phyloP scores from a whole-genome alignment of 805 yeast species.

The Lipomyces yamadae region DNA sequence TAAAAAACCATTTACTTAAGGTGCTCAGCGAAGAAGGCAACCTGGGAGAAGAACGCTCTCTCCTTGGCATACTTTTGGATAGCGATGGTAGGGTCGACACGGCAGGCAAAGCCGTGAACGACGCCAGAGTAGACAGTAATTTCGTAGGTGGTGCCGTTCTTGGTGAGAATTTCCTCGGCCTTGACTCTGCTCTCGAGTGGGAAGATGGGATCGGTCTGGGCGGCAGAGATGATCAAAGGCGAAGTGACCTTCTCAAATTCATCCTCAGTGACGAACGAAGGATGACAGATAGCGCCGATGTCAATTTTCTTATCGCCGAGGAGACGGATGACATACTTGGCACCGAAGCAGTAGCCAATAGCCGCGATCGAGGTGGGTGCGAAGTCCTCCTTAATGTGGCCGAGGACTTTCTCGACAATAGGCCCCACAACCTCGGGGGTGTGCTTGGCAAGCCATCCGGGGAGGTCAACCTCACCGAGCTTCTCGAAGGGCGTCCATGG shows the following conservation, averaged over 20 bases:
- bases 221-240: constrained; percentile 75
- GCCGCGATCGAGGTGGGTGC: constrained; percentile 59
- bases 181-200: constrained; percentile 63
- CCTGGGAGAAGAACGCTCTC: constrained; percentile 30
- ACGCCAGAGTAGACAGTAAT: constrained; percentile 66
- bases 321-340: constrained; percentile 65
- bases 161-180: constrained; percentile 63
- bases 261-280: constrained; percentile 69
- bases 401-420: constrained; percentile 56
- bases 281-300: constrained; percentile 82
- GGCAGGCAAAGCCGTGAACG: constrained; percentile 74
- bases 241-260: constrained; percentile 64
- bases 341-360: constrained; percentile 87
- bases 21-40: constrained; percentile 30
- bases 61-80: constrained; percentile 34
- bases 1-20: constrained; percentile 16
- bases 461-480: constrained; percentile 38
- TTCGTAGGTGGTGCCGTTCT: constrained; percentile 61
- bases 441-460: constrained; percentile 62
- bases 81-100: constrained; percentile 34
- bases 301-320: constrained; percentile 50
- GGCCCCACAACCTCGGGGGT: constrained; percentile 54
- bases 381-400: constrained; percentile 51
- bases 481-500: constrained; percentile 42
- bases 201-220: constrained; percentile 67